These are phyloP conservation scores for Cryoendolithus antarcticus DNA, from an alignment of 2,329 filamentous ascomycete genomes.

Conservation along the genomic window DNA sequence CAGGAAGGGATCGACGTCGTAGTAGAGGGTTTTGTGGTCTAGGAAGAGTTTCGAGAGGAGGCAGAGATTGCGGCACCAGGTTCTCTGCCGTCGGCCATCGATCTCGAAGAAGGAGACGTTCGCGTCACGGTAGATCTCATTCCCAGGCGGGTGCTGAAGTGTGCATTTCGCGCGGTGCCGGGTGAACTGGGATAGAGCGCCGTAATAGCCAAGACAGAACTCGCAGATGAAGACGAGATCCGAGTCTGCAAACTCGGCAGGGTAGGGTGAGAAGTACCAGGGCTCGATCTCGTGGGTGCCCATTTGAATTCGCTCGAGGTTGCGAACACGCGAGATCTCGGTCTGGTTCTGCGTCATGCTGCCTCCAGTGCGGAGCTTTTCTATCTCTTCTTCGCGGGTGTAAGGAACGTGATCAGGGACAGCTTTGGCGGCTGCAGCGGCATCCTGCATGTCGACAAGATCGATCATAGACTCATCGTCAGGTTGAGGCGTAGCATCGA, in stretches of 20 bases:
- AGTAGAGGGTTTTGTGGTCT: conserved; percentile 96
- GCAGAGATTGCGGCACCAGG: conserved; percentile 94
- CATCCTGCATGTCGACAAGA: conserved; percentile 39
- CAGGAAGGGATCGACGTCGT: conserved; percentile 96
- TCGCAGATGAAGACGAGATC: conserved; percentile 96
- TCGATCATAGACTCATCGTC: conserved; percentile 42
- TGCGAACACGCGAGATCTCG: conserved; percentile 89
- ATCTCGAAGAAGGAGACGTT: conserved; percentile 95
- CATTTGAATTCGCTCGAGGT: conserved; percentile 89
- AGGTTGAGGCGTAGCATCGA: conserved; percentile 36
- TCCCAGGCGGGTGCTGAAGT: conserved; percentile 83
- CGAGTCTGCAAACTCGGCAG: conserved; percentile 72
- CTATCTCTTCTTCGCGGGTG: conserved; percentile 81
- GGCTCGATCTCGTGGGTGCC: conserved; percentile 84
- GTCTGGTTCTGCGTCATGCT: conserved; percentile 99
- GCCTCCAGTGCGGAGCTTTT: conserved; percentile 84
- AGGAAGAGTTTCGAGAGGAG: conserved; percentile 91
- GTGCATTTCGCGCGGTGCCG: conserved; percentile 85
- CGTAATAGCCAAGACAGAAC: conserved; percentile 88
- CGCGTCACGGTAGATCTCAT: conserved; percentile 94
- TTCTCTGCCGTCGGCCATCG: conserved; percentile 82
- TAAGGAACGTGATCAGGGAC: conserved; percentile 41
- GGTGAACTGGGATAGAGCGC: conserved; percentile 66
- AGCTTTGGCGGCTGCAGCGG: conserved; percentile 42
- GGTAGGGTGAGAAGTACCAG: conserved; percentile 98